Percentiles rank a stretch among this genome's conserved stretches.
phyloP scores from a whole-genome alignment of 352 stramenopile genomes.

The Phytophthora meadii region DNA sequence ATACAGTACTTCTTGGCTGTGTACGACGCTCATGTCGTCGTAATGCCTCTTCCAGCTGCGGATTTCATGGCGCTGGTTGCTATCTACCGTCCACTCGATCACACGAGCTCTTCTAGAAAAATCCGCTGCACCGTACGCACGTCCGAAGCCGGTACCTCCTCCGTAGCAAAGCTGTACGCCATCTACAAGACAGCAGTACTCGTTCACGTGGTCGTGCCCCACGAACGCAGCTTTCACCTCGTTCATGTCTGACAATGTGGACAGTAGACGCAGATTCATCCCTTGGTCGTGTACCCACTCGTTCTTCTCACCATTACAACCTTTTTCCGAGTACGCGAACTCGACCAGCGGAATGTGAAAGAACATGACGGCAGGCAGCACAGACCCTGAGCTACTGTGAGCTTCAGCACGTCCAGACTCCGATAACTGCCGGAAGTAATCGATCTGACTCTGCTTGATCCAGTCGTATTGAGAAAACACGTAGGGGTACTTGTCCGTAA shows the following conservation, averaged over 20 bases:
- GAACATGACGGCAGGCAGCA: conserved; percentile 63
- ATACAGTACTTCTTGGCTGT: conserved; percentile 38
- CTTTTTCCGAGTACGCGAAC: conserved; percentile 35
- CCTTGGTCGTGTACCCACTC: conserved; percentile 44
- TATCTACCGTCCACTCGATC: conserved; percentile 62
- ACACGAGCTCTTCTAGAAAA: conserved; percentile 58
- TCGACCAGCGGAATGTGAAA: conserved; percentile 71
- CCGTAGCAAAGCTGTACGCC: conserved; percentile 67
- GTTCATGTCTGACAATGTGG: conserved; percentile 49
- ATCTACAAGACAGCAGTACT: conserved; percentile 55
- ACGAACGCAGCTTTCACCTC: conserved; percentile 72
- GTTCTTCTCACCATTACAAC: conserved; percentile 44
- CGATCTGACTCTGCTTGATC: conserved; percentile 61
- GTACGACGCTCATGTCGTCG: conserved; percentile 31
- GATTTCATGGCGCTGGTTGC: conserved; percentile 44
- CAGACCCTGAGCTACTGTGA: conserved; percentile 24
- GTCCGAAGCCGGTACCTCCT: conserved; percentile 55
- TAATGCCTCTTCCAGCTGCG: conserved; percentile 53
- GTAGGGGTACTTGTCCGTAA: conserved; percentile 42
- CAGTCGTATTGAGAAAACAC: conserved; percentile 53
- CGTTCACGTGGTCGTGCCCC: conserved; percentile 69
- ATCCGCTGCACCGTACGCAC: conserved; percentile 34
- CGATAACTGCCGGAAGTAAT: conserved; percentile 49
- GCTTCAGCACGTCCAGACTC: conserved; percentile 23
- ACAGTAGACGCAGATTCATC: conserved; percentile 54